Conservation (phyloP, 257 asterid genomes). For the Eustoma russellianum region DNA sequence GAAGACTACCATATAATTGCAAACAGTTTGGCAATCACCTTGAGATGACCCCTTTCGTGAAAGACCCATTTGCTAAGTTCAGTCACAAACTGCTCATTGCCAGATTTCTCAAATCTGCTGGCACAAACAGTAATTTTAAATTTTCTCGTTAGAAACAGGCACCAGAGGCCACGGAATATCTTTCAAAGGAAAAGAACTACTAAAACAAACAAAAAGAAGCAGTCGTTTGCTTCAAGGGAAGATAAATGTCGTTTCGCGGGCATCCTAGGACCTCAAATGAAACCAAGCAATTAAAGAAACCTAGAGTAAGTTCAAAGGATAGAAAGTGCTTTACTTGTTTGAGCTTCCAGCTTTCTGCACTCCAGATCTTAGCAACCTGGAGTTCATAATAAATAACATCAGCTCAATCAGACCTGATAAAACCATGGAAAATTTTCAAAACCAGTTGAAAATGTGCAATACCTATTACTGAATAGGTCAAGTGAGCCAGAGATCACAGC, state of each 20-base stretch:
- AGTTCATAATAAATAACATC: slow-evolving; percentile 5
- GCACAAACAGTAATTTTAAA: slow-evolving; percentile 3
- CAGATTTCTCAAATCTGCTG: slow-evolving; percentile 59
- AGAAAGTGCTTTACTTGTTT: slow-evolving; percentile 15
- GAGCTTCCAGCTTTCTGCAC: slow-evolving; percentile 27
- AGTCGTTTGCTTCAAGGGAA: too few relatives aligned
- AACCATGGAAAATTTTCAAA: not conserved
- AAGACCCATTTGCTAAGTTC: slow-evolving; percentile 84
- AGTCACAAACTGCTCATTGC: slow-evolving; percentile 59
- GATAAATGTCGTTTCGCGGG: too few relatives aligned
- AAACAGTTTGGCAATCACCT: slow-evolving; percentile 32
- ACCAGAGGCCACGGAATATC: too few relatives aligned
- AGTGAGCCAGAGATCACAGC: slow-evolving; percentile 30
- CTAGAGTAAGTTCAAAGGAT: not conserved
- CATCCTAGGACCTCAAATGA: too few relatives aligned
- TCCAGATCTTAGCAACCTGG: slow-evolving; percentile 29
- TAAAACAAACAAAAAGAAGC: too few relatives aligned
- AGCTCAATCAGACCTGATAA: not conserved
- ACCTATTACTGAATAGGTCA: slow-evolving; percentile 29
- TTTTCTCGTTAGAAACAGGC: not conserved
- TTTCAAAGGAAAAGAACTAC: too few relatives aligned
- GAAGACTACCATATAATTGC: not conserved
- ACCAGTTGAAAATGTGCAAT: slow-evolving; percentile 3
- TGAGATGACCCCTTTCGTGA: slow-evolving; percentile 89
- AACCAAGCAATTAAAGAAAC: too few relatives aligned